phyloP scores from a whole-genome alignment of 2,329 filamentous ascomycete genomes.

The Aspergillus floridensis region DNA sequence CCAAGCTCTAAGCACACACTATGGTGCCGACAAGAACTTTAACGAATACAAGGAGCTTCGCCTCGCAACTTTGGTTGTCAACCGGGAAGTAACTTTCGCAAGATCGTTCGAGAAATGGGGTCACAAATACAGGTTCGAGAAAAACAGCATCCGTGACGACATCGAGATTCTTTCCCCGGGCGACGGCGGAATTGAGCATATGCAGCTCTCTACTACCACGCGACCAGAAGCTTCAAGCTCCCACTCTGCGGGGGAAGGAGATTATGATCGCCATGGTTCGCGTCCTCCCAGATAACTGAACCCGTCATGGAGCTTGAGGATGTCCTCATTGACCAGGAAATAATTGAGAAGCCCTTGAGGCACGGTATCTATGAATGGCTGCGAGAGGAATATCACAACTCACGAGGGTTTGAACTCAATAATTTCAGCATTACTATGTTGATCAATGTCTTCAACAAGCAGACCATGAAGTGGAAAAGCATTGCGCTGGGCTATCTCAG shows the following conservation, averaged over 20 bases:
- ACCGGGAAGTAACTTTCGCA: conserved; percentile 24
- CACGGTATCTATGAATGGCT: conserved; percentile 48
- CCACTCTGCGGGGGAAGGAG: too few relatives aligned
- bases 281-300: not conserved
- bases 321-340: conserved; percentile 16
- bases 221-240: too few relatives aligned
- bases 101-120: conserved; percentile 21
- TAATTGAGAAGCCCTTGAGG: not conserved
- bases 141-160: not conserved
- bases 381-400: conserved; percentile 40
- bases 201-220: too few relatives aligned
- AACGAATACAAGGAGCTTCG: conserved; percentile 29
- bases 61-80: conserved; percentile 34
- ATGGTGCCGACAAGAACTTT: conserved; percentile 37
- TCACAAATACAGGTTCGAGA: conserved; percentile 13
- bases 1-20: conserved; percentile 37
- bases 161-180: not conserved
- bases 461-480: conserved; percentile 54
- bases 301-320: conserved; percentile 17
- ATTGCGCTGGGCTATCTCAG: conserved; percentile 52
- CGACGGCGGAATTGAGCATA: too few relatives aligned
- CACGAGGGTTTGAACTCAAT: conserved; percentile 56
- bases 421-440: conserved; percentile 41
- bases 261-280: not conserved
- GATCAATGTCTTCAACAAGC: conserved; percentile 48